Conservation (phyloP, 129 eudicot species). For the Flaveria linearis region DNA sequence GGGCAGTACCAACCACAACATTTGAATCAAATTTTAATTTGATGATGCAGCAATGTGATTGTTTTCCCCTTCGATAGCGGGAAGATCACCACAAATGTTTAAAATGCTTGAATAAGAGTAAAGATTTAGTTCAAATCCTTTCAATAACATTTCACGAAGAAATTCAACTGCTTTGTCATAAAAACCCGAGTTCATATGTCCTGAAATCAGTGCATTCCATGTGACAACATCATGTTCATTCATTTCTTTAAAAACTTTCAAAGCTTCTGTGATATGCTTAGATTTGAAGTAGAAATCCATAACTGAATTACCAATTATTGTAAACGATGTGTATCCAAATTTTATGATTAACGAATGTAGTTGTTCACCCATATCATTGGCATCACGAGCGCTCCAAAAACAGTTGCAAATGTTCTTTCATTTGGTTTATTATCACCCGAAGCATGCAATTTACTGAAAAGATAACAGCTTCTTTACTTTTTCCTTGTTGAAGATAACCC, state of each 20-base stretch:
- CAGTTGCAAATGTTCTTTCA: slow-evolving; percentile 56
- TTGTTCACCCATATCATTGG: slow-evolving; percentile 46
- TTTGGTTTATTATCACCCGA: slow-evolving; percentile 49
- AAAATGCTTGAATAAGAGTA: slow-evolving; percentile 76
- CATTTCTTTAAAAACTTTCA: slow-evolving; percentile 52
- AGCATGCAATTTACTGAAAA: slow-evolving; percentile 47
- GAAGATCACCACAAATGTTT: slow-evolving; percentile 68
- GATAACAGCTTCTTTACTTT: slow-evolving; percentile 43
- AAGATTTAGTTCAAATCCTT: slow-evolving; percentile 51
- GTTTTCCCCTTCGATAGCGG: slow-evolving; percentile 76
- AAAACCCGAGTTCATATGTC: slow-evolving; percentile 41
- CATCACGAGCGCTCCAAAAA: slow-evolving; percentile 58
- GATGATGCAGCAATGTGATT: slow-evolving; percentile 56
- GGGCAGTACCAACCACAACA: slow-evolving; percentile 73
- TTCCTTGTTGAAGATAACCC: slow-evolving; percentile 58
- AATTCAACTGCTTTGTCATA: slow-evolving; percentile 43
- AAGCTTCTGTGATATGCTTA: slow-evolving; percentile 36
- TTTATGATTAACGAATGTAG: slow-evolving; percentile 60
- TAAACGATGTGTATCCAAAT: slow-evolving; percentile 49
- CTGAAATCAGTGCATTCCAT: slow-evolving; percentile 65
- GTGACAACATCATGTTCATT: slow-evolving; percentile 54
- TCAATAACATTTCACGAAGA: slow-evolving; percentile 46
- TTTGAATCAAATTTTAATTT: slow-evolving; percentile 48
- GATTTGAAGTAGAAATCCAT: slow-evolving; percentile 66
- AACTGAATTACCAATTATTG: slow-evolving; percentile 56